Conservation (phyloP, 2,329 filamentous ascomycete species). For the Ceratocystis diversiconidia region DNA sequence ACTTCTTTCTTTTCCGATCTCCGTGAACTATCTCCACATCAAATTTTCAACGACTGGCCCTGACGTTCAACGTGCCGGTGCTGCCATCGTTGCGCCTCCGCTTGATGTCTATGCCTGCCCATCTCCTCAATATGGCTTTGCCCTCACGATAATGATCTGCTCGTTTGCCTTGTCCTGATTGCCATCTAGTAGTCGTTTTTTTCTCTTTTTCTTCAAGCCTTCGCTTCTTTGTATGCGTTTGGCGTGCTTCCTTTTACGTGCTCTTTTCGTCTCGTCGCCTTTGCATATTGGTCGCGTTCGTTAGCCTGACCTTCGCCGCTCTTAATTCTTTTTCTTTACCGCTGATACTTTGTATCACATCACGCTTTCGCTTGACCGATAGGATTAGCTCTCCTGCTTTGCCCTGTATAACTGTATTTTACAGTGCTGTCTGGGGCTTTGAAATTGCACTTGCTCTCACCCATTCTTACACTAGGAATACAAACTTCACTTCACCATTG, state of each 20-base stretch:
- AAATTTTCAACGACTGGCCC: not conserved
- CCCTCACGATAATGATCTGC: constrained; percentile 16
- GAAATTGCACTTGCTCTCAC: not conserved
- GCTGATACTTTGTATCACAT: constrained; percentile 7
- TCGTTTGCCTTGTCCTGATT: constrained; percentile 7
- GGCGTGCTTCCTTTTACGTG: not conserved
- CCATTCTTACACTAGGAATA: constrained; percentile 8
- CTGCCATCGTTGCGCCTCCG: not conserved
- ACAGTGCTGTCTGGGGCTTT: not conserved
- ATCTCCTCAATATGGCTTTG: constrained; percentile 14
- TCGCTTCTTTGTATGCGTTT: not conserved
- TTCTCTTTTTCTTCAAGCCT: constrained; percentile 18
- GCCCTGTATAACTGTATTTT: not conserved
- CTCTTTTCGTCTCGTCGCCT: not conserved
- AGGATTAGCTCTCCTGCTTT: not conserved
- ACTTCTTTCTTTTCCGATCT: not conserved
- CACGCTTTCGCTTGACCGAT: not conserved
- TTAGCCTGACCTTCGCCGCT: not conserved
- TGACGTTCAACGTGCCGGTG: not conserved
- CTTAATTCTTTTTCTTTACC: not conserved
- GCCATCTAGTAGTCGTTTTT: constrained; percentile 19
- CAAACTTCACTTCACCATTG: not conserved
- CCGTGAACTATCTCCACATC: not conserved
- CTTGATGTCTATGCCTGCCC: constrained; percentile 7
- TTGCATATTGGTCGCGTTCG: not conserved